Base-by-base conservation (phyloP, 2,329 filamentous ascomycete genomes). In the Alternaria metachromatica region DNA sequence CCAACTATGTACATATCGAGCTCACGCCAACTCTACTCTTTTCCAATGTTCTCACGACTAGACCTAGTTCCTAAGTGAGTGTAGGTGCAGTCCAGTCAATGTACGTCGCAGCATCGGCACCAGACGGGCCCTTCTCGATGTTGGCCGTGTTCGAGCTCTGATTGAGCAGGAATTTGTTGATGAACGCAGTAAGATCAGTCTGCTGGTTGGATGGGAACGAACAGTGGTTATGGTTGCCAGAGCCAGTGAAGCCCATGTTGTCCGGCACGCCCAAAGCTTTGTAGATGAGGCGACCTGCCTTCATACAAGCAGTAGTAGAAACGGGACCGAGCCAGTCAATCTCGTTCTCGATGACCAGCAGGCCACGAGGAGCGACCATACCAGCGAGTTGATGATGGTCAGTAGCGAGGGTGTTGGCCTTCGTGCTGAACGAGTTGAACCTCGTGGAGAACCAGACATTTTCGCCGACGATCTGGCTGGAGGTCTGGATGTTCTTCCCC, bases 371-470 rank as follows among this genome's bases (percentile, higher is more conserved):
- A 3, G 86, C 86, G 43, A 87, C 81, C 64, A 89, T 79, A 26
- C 83, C 87, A 11, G 86, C 86, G 18, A 88, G 81, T 74, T 86
- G 78, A 78, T 89, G 87, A 78, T 89, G 87, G 74, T 88, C 87
- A 67, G 84, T 83, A 58, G 87, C 86, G 41, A 88, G 80, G 0
- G 71, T 76, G 55, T 72, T 80, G 20, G 84, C 82, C 65, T 81
- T 80, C 64, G 79, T 81, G 54, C 82, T 82, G 77, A 86, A 87
- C 6, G 76, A 63, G 76, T 89, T 83, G 75, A 90, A 87, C 53
- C 80, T 79, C 30, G 80, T 80, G 58, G 85, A 87, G 82, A 89
- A 89, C 88, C 88, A 90, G 20, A 88, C 86, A 70, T 89, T 89
- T 80, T 89, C 88, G 33, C 78, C 80, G 5, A 89, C 81, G 67